Evolutionary conservation across 768 basidiomycete genomes (phyloP).

Genomic region (Mycena polygramma): DNA sequence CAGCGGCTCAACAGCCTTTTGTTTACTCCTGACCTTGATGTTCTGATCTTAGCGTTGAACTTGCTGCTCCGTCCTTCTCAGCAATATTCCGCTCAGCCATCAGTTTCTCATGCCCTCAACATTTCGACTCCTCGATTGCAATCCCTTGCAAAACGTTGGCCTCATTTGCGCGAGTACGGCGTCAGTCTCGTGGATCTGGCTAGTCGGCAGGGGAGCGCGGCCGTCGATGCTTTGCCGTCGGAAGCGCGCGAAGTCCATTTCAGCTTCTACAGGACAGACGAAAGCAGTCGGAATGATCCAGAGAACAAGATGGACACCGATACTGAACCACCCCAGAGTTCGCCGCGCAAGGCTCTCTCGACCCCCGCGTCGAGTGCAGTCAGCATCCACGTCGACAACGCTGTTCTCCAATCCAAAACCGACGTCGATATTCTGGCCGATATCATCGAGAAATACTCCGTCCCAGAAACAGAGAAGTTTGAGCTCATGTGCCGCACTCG

Average conservation of each 20-base stretch:
- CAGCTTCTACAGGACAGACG: slow-evolving; percentile 81
- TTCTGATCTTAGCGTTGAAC: slow-evolving; percentile 86
- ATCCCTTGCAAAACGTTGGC: slow-evolving; percentile 88
- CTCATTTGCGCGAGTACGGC: slow-evolving; percentile 83
- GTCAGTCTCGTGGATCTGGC: slow-evolving; percentile 83
- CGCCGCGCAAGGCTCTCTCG: slow-evolving; percentile 61
- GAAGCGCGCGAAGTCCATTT: slow-evolving; percentile 87
- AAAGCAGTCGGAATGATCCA: slow-evolving; percentile 53
- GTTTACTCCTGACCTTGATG: slow-evolving; percentile 89
- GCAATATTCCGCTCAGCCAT: slow-evolving; percentile 91
- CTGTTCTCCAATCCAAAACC: slow-evolving; percentile 69
- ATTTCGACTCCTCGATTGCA: slow-evolving; percentile 86
- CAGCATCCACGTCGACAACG: slow-evolving; percentile 72
- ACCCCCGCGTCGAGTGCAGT: slow-evolving; percentile 63
- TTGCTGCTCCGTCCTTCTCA: slow-evolving; percentile 93
- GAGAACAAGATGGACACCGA: slow-evolving; percentile 64
- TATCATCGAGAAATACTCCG: slow-evolving; percentile 70
- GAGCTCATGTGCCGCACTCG: slow-evolving; percentile 91
- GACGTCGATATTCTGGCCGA: slow-evolving; percentile 86
- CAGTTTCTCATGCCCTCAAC: slow-evolving; percentile 85
- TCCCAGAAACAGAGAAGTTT: slow-evolving; percentile 88
- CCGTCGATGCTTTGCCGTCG: slow-evolving; percentile 73
- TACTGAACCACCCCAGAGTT: slow-evolving; percentile 56
- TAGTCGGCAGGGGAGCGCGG: slow-evolving; percentile 61
- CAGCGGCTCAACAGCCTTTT: slow-evolving; percentile 93